Percentiles rank a stretch among this genome's conserved stretches.
phyloP scores from a whole-genome alignment of 2,329 filamentous ascomycete genomes.

The Atkinsonella hypoxylon region DNA sequence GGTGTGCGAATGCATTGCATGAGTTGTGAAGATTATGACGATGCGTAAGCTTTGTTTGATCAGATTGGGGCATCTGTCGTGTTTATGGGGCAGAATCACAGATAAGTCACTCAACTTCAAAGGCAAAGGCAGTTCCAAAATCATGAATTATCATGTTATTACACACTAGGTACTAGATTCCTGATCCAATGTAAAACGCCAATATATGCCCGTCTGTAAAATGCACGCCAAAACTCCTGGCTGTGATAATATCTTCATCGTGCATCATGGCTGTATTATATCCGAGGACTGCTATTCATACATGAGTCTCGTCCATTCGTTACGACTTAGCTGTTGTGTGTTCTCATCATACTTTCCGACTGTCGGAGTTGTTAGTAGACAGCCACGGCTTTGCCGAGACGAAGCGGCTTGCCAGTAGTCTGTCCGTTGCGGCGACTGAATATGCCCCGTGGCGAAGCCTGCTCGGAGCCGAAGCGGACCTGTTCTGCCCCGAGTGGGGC shows the following conservation, averaged over 20 bases:
- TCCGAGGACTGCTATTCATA: neutral
- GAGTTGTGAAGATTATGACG: no score
- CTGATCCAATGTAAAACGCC: neutral
- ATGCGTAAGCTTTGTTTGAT: no score
- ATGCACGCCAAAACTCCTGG: neutral
- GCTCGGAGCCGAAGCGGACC: neutral
- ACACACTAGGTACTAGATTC: neutral
- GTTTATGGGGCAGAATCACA: no score
- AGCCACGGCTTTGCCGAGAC: constrained; percentile 23
- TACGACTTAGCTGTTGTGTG: neutral
- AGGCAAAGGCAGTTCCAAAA: no score
- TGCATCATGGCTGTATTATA: neutral
- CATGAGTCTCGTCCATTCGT: neutral
- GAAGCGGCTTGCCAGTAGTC: constrained; percentile 23
- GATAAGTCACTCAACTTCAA: no score
- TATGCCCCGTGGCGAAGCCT: constrained; percentile 3
- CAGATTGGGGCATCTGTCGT: no score
- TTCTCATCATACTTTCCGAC: neutral
- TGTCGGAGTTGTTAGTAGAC: constrained; percentile 20
- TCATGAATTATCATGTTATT: no score
- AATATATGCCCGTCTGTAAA: no score
- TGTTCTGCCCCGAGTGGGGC: constrained; percentile 1
- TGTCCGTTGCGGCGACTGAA: constrained; percentile 12
- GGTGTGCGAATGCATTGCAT: no score
- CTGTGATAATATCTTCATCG: neutral